Evolutionary conservation across 768 basidiomycete genomes (phyloP), one percentile per base, ranked within the genome.

Genomic region (Lactarius sp.): DNA sequence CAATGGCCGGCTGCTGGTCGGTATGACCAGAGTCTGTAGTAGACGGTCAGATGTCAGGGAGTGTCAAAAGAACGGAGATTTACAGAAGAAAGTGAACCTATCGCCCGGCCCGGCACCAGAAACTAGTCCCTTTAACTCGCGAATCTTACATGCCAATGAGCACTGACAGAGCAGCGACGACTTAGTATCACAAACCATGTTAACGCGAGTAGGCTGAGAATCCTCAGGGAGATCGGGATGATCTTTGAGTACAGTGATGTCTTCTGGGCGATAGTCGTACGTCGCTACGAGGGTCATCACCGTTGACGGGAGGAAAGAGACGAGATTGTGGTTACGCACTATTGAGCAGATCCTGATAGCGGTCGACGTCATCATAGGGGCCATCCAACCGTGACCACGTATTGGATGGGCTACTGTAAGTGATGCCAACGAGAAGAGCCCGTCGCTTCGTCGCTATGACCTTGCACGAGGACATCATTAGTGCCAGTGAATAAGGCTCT

Each of bases 21-120:
- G 70, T 69, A 59, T 72, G 70, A 8, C 71, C 71, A 4, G 69
- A 68, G 33, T 63, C 71, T 72, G 36, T 27, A 18, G 7, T 10
- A 9, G 14, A 20, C 22, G 12, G n/a, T 58, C 9, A 44, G 34
- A 18, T 12, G 10, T 14, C 18, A 27, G 22, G 50, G 49, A 33
- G 44, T 9, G 37, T 31, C 13, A 20, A 34, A 37, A 12, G 37
- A 37, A 37, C 27, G 27, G 27, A 27, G 27, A 3, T 27, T 27
- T 27, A 27, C 27, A 27, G 2, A 27, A 27, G 50, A 73, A 72
- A 22, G 62, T 66, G 27, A 71, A 62, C 18, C 31, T 61, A 36
- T 73, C 73, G 39, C 69, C 72, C 46, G 46, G 22, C 22, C 22
- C 22, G 22, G 22, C 22, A 22, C 22, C 22, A 22, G 22, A 22